phyloP scores from a whole-genome alignment of 768 basidiomycete genomes.

The Baorangia bicolor region DNA sequence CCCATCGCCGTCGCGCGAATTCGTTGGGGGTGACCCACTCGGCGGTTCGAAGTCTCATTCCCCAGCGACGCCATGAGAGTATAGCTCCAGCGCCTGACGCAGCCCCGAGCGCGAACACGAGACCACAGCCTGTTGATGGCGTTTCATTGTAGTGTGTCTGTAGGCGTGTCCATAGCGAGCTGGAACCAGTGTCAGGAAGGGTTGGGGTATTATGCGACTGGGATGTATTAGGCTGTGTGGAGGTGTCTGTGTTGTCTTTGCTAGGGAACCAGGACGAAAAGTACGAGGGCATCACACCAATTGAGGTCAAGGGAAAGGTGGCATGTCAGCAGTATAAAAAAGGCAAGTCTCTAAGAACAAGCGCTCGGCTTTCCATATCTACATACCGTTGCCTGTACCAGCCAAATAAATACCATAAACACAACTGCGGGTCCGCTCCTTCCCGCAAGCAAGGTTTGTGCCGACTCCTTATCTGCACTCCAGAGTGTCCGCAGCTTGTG shows the following conservation, averaged over 20 bases:
- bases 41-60: slow-evolving; percentile 57
- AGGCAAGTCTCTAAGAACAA: no score
- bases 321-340: not conserved
- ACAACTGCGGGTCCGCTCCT: no score
- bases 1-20: slow-evolving; percentile 58
- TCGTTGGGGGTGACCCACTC: slow-evolving; percentile 71
- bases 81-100: slow-evolving; percentile 9
- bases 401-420: no score
- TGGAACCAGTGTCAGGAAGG: not conserved
- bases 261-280: slow-evolving; percentile 9
- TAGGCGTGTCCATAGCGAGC: not conserved
- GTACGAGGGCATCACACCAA: not conserved
- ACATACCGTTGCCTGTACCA: no score
- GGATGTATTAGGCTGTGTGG: not conserved
- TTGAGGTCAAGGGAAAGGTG: not conserved
- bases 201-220: not conserved
- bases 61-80: slow-evolving; percentile 49
- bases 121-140: not conserved
- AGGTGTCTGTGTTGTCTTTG: not conserved
- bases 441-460: no score
- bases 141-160: not conserved
- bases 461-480: no score
- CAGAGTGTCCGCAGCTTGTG: no score
- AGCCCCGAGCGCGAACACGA: slow-evolving; percentile 17
- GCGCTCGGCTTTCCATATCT: no score